Evolutionary conservation across 768 basidiomycete species (phyloP).

Genomic region (Serpula lacrymans): DNA sequence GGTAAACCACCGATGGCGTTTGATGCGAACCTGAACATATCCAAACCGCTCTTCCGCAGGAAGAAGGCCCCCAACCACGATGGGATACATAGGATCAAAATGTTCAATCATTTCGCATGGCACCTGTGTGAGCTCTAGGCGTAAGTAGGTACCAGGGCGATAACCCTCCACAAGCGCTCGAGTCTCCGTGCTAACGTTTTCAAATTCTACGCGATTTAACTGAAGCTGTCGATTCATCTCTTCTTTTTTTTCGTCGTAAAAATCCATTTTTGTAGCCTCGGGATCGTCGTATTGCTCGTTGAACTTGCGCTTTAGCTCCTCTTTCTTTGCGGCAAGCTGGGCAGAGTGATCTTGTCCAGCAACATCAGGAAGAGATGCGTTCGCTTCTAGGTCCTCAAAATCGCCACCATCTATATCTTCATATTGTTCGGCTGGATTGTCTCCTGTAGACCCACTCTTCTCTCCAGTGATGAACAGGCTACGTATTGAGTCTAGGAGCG

Average conservation of each 20-base stretch:
- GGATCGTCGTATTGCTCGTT: constrained; percentile 96
- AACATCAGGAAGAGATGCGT: constrained; percentile 4
- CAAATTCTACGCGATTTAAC: constrained; percentile 85
- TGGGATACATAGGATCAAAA: constrained; percentile 89
- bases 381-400: constrained; percentile 40
- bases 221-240: constrained; percentile 83
- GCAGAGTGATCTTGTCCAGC: constrained; percentile 22
- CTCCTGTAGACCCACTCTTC: constrained; percentile 30
- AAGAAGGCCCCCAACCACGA: constrained; percentile 89
- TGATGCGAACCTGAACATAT: constrained; percentile 92
- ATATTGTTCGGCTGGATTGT: constrained; percentile 36
- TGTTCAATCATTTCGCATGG: constrained; percentile 91
- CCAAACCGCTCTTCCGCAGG: constrained; percentile 90
- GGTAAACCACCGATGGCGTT: constrained; percentile 92
- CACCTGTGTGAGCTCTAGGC: constrained; percentile 80
- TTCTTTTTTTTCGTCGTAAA: constrained; percentile 89
- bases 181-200: constrained; percentile 67
- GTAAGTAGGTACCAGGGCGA: constrained; percentile 88
- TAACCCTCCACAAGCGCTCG: constrained; percentile 88
- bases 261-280: constrained; percentile 72
- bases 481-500: constrained; percentile 80
- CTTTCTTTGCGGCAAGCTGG: constrained; percentile 80
- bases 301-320: constrained; percentile 89
- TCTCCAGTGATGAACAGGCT: constrained; percentile 87
- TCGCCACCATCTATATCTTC: constrained; percentile 35